Conservation (phyloP, 768 basidiomycete species). For the Auricularia sp. region DNA sequence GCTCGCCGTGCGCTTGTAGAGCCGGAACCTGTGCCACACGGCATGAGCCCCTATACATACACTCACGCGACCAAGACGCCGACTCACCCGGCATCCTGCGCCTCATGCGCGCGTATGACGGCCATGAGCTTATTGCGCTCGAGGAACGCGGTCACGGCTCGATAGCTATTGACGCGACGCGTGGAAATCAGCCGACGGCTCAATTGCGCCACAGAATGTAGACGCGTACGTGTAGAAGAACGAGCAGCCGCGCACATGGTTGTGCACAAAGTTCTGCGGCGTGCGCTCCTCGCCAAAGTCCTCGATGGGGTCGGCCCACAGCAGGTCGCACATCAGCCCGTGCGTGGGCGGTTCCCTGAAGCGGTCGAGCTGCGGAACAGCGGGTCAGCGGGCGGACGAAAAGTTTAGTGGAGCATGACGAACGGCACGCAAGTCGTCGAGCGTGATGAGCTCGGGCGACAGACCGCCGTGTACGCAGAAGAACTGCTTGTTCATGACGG, state of each 20-base stretch:
- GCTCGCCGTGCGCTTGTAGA: slow-evolving; percentile 93
- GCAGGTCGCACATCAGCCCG: slow-evolving; percentile 85
- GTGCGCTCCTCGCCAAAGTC: slow-evolving; percentile 75
- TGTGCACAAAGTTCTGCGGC: slow-evolving; percentile 50
- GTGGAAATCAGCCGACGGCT: no score
- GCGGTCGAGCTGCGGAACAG: slow-evolving; percentile 38
- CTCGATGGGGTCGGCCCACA: slow-evolving; percentile 91
- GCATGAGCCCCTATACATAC: not conserved
- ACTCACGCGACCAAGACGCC: not conserved
- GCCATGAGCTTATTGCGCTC: slow-evolving; percentile 86
- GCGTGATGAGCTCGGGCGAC: slow-evolving; percentile 70
- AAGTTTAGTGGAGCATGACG: slow-evolving; percentile 15
- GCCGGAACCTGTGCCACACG: slow-evolving; percentile 19
- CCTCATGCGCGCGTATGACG: slow-evolving; percentile 93
- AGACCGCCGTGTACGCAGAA: slow-evolving; percentile 97
- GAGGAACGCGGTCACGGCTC: slow-evolving; percentile 87
- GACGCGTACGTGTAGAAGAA: slow-evolving; percentile 78
- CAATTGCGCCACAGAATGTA: not conserved
- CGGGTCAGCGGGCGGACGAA: slow-evolving; percentile 1
- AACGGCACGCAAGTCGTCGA: slow-evolving; percentile 65
- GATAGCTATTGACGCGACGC: slow-evolving; percentile 40
- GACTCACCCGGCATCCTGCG: slow-evolving; percentile 84
- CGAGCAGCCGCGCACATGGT: slow-evolving; percentile 81
- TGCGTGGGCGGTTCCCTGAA: slow-evolving; percentile 89
- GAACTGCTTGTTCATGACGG: slow-evolving; percentile 89